Conservation (phyloP, 1,284 basidiomycete genomes). For the Ganoderma multipileum region DNA sequence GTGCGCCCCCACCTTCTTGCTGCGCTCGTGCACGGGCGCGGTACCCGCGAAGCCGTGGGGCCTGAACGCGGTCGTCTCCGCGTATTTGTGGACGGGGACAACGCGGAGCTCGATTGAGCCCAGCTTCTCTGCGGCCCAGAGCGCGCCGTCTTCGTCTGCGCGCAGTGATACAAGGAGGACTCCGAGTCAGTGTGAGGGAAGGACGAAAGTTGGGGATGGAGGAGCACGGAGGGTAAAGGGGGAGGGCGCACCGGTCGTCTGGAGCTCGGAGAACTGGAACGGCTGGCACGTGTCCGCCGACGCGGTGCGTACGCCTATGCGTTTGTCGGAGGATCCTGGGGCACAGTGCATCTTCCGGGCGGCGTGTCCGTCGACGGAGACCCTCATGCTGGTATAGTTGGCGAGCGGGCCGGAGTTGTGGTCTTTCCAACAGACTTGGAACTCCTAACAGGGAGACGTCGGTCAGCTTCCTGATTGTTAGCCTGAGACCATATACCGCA, state of each 20-base stretch:
- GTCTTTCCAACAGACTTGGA: slow-evolving; percentile 23
- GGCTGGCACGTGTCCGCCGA: slow-evolving; percentile 8
- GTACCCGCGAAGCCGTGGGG: slow-evolving; percentile 9
- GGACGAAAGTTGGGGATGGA: neutral
- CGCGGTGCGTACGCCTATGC: slow-evolving; percentile 11
- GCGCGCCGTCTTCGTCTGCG: slow-evolving; percentile 13
- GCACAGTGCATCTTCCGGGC: slow-evolving; percentile 9
- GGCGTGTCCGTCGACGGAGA: slow-evolving; percentile 12
- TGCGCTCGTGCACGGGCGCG: slow-evolving; percentile 27
- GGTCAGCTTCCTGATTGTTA: neutral
- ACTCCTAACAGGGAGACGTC: neutral
- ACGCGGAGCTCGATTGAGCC: slow-evolving; percentile 19
- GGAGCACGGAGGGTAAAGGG: too few relatives aligned
- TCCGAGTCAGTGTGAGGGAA: neutral
- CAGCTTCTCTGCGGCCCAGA: slow-evolving; percentile 12
- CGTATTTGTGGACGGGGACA: slow-evolving; percentile 11
- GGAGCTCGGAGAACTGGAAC: slow-evolving; percentile 21
- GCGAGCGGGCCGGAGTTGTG: slow-evolving; percentile 13
- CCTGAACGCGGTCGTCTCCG: neutral
- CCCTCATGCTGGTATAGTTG: slow-evolving; percentile 14
- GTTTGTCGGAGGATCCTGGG: slow-evolving; percentile 10
- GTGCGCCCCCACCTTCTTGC: slow-evolving; percentile 32
- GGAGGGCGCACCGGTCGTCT: slow-evolving; percentile 14
- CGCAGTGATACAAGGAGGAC: neutral
- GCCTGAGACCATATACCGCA: neutral